These are phyloP conservation scores for Amphirosellinia nigrospora DNA, from an alignment of 495 filamentous ascomycete genomes.

Conservation along the genomic window DNA sequence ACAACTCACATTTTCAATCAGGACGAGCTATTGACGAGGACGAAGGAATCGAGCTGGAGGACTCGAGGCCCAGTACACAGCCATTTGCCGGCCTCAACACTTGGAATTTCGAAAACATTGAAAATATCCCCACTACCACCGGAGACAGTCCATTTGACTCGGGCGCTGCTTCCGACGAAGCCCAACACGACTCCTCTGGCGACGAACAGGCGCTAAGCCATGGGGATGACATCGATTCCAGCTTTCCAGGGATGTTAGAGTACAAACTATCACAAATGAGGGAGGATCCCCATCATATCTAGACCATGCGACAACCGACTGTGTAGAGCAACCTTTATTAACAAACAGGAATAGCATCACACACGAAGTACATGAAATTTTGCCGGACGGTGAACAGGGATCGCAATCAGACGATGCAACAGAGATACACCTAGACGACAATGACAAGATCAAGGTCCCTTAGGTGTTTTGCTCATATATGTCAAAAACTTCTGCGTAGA, in stretches of 20 bases:
- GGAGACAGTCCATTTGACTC: slow-evolving; percentile 41
- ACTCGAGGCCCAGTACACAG: slow-evolving; percentile 23
- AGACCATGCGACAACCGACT: slow-evolving; percentile 26
- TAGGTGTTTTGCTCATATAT: slow-evolving; percentile 14
- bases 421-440: slow-evolving; percentile 54
- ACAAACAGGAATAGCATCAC: slow-evolving; percentile 37
- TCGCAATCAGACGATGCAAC: slow-evolving; percentile 47
- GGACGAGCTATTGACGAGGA: slow-evolving; percentile 41
- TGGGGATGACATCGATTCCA: slow-evolving; percentile 31
- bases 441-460: slow-evolving; percentile 36
- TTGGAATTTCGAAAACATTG: slow-evolving; percentile 49
- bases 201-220: slow-evolving; percentile 38
- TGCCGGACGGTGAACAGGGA: slow-evolving; percentile 38
- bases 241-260: slow-evolving; percentile 33
- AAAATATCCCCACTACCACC: slow-evolving; percentile 28
- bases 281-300: slow-evolving; percentile 31
- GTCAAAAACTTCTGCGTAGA: not conserved
- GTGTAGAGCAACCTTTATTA: slow-evolving; percentile 32
- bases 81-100: slow-evolving; percentile 28
- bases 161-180: slow-evolving; percentile 43
- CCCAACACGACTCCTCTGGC: slow-evolving; percentile 45
- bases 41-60: slow-evolving; percentile 46
- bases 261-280: slow-evolving; percentile 30
- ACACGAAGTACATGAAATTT: slow-evolving; percentile 45
- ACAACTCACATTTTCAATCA: slow-evolving; percentile 21